Evolutionary conservation across 148 eudicot species (phyloP).

Genomic region (Cornus suecica): DNA sequence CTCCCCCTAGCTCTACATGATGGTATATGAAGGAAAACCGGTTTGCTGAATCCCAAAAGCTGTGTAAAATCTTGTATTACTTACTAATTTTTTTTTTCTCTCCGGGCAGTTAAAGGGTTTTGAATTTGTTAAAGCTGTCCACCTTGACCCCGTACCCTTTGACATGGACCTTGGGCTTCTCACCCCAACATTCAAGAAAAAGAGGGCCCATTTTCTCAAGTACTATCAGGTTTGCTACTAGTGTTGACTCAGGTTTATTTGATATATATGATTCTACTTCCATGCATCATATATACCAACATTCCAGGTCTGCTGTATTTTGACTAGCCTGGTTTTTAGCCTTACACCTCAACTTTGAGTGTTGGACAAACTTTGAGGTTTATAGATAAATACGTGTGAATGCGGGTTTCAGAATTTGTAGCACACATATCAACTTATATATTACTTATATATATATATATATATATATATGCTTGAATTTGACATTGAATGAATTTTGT

Average conservation of each 20-base stretch:
- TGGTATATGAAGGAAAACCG: neutral
- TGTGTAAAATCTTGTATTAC: neutral
- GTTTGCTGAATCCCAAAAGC: neutral
- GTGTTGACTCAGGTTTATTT: neutral
- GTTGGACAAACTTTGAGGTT: too few species aligned
- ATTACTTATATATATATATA: neutral
- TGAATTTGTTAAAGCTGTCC: conserved; percentile 63
- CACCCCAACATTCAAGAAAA: conserved; percentile 88
- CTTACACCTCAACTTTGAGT: neutral
- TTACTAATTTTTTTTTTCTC: conserved; percentile 3
- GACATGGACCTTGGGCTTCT: conserved; percentile 88
- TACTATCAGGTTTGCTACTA: conserved; percentile 65
- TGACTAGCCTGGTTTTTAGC: neutral
- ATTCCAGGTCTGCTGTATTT: neutral
- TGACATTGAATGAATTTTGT: conserved; percentile 3
- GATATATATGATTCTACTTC: neutral
- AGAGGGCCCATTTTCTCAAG: conserved; percentile 83
- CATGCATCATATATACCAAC: too few species aligned
- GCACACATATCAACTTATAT: neutral
- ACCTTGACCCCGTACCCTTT: conserved; percentile 81
- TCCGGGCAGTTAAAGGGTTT: conserved; percentile 76
- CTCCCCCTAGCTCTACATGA: neutral
- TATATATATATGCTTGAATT: neutral
- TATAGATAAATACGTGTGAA: neutral
- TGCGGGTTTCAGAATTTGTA: neutral